Conservation (phyloP, 2,329 filamentous ascomycete genomes). For the Phialophora chinensis region DNA sequence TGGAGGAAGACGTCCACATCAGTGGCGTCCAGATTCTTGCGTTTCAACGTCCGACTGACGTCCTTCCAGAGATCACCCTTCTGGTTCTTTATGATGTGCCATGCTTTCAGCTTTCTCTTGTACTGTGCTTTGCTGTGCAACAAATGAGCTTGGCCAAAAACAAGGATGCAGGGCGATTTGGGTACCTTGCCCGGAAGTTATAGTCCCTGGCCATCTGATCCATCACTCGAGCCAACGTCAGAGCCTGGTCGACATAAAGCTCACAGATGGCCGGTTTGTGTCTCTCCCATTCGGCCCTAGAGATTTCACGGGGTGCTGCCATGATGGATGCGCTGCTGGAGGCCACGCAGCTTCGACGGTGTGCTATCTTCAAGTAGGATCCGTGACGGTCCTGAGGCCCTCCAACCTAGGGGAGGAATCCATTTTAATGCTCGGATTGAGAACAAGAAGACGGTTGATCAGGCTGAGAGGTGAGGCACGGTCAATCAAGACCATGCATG, state of each 20-base stretch:
- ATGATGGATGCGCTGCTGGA: constrained; percentile 1
- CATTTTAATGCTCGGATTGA: neutral
- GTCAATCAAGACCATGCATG: neutral
- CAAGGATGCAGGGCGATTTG: neutral
- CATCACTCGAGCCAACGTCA: neutral
- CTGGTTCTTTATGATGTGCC: neutral
- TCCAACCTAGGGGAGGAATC: neutral
- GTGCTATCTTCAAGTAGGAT: neutral
- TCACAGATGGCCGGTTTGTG: constrained; percentile 11
- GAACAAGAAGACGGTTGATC: neutral
- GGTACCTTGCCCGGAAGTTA: constrained; percentile 11
- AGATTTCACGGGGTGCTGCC: neutral
- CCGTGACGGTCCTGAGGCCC: neutral
- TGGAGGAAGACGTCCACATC: constrained; percentile 7
- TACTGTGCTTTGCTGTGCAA: constrained; percentile 9
- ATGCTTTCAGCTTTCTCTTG: constrained; percentile 4
- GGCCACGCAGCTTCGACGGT: neutral
- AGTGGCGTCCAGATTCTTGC: neutral
- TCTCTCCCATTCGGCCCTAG: neutral
- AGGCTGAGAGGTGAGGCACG: neutral
- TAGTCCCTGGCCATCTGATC: neutral
- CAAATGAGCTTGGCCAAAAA: neutral
- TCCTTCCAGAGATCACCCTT: constrained; percentile 7
- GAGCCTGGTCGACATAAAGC: neutral
- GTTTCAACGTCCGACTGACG: neutral